phyloP scores from a whole-genome alignment of 345 rosid genomes.

The Eutrema heterophyllum region DNA sequence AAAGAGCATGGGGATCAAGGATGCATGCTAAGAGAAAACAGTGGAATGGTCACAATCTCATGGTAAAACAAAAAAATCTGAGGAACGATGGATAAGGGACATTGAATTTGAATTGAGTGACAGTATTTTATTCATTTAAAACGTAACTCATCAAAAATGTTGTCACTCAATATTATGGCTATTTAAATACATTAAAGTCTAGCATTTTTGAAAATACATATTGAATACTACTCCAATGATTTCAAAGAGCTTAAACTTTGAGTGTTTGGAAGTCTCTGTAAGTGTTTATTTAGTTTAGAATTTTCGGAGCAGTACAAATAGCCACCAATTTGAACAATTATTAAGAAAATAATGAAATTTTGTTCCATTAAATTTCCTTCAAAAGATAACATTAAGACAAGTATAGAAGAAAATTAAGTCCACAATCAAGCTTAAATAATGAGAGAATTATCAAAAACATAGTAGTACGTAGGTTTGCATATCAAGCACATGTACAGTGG shows the following conservation, averaged over 20 bases:
- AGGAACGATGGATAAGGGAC: background rate
- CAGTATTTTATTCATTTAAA: background rate
- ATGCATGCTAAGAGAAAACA: background rate
- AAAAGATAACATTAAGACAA: background rate
- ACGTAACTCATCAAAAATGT: background rate
- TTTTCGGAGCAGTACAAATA: background rate
- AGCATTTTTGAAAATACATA: background rate
- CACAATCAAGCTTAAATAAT: background rate
- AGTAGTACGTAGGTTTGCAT: background rate
- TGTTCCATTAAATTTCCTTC: background rate
- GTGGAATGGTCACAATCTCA: background rate
- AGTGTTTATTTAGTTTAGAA: too few species aligned
- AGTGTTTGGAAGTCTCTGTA: background rate
- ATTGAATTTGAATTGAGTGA: background rate
- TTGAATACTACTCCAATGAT: background rate
- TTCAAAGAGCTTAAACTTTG: background rate
- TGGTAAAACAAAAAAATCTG: background rate
- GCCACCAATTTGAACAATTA: background rate
- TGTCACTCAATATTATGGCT: background rate
- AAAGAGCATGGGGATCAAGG: background rate
- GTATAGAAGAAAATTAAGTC: constrained; percentile 3
- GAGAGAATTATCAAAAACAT: background rate
- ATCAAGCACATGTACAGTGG: constrained; percentile 7
- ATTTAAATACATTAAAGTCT: background rate
- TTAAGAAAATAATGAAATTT: background rate